Evolutionary conservation across 192 early-diverging fungal species (phyloP), one percentile per base, ranked within the genome.

Genomic region (Chytriomyces hyalinus): DNA sequence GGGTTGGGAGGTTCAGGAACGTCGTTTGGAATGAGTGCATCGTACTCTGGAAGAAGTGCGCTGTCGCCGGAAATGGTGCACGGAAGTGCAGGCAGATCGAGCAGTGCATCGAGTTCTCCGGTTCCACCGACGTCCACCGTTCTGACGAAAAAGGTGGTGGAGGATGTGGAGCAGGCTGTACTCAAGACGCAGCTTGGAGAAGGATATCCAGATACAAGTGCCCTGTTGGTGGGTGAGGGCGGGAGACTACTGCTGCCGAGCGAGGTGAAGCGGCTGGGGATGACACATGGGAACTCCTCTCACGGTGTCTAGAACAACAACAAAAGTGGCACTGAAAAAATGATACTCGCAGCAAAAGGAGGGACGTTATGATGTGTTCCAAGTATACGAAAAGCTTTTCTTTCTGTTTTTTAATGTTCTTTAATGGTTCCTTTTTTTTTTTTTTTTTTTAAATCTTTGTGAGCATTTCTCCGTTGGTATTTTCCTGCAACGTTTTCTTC

Each of bases 151-250:
- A 17, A 57, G 49, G 9, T 57, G 47, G 9, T 70, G 47, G 68
- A 70, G 50, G 68, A 70, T 13, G 26, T 50, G 15, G 49, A 70
- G 26, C 24, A 49, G 68, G 17, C 49, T 20, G 22, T 70, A 0
- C 20, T 70, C 49, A 13, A 36, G 28, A 13, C 26, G 66, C 36
- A 67, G 45, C 46, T 67, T 11, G 68, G 68, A 53, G 68, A 70
- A 7, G 68, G 68, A 53, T 70, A 70, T 51, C 68, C 68, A 7
- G 68, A 70, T 53, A 51, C 49, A 9, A 70, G 68, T 15, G 3
- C 68, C 10, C 26, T 70, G 68, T 6, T 70, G 10, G 22, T 70
- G 9, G 50, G 26, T 26, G 68, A 53, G 20, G 49, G 50, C 1
- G 68, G 68, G 15, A 15, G 68, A 20, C 47, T 70, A 20, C 26